Conservation (phyloP, 2,329 filamentous ascomycete genomes). For the Aspergillus arachidicola region DNA sequence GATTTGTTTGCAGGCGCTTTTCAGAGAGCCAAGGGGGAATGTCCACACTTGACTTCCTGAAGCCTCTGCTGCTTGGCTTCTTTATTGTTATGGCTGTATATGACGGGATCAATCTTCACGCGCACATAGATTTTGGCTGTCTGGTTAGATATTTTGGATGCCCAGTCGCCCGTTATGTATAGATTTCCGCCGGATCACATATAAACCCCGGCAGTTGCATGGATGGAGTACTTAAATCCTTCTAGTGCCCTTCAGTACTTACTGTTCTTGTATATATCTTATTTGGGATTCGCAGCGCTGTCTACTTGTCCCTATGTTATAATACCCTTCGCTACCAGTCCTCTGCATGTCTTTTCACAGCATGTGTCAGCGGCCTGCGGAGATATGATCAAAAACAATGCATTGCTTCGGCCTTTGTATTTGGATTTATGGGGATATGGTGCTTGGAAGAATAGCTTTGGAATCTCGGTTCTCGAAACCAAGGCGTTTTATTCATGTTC, state of each 20-base stretch:
- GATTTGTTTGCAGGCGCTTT: conserved; percentile 85
- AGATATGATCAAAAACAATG: background rate
- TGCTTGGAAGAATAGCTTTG: background rate
- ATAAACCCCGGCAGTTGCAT: conserved; percentile 17
- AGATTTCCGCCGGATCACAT: conserved; percentile 10
- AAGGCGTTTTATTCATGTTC: background rate
- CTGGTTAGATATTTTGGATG: background rate
- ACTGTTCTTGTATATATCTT: conserved; percentile 20
- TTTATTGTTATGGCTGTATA: background rate
- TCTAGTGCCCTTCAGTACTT: conserved; percentile 2
- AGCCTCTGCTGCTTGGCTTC: background rate
- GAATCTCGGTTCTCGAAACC: background rate
- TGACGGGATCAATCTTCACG: background rate
- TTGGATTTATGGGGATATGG: background rate
- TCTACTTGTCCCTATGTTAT: background rate
- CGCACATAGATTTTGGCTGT: background rate
- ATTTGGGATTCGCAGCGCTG: background rate
- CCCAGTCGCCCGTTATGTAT: conserved; percentile 10
- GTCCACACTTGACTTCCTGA: conserved; percentile 35
- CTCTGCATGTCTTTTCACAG: background rate
- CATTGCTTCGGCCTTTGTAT: background rate
- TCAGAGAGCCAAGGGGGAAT: conserved; percentile 60
- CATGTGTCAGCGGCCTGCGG: background rate
- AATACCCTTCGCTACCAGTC: background rate
- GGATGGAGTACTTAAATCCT: conserved; percentile 19